These are phyloP conservation scores for Pilatotrama ljubarskyi DNA, from an alignment of 768 basidiomycete genomes.

Conservation along the genomic window DNA sequence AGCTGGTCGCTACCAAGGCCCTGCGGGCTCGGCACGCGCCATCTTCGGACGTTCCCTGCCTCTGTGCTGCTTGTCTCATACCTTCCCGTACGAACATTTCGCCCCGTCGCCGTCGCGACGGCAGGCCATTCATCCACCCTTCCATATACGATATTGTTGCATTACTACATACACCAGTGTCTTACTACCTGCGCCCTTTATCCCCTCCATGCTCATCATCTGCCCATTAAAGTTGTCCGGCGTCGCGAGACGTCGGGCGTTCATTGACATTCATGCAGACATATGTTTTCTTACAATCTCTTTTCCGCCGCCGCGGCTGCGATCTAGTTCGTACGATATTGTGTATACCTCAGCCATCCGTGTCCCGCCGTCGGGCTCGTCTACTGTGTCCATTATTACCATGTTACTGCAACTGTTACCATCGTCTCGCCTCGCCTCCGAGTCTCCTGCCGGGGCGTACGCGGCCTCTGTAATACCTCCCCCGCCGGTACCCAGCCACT, in stretches of 20 bases:
- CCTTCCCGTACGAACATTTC: background rate
- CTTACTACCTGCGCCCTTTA: slow-evolving; percentile 1
- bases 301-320: background rate
- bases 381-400: slow-evolving; percentile 7
- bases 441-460: too few relatives aligned
- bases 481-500: background rate
- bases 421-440: background rate
- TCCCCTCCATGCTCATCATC: background rate
- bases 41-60: background rate
- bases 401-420: slow-evolving; percentile 4
- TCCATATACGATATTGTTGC: slow-evolving; percentile 17
- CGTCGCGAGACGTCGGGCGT: background rate
- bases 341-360: slow-evolving; percentile 5
- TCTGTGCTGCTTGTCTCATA: background rate
- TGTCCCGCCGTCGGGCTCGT: background rate
- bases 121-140: background rate
- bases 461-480: slow-evolving; percentile 3
- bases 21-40: background rate
- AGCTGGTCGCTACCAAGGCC: background rate
- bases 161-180: slow-evolving; percentile 11
- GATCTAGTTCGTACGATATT: slow-evolving; percentile 14
- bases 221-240: slow-evolving; percentile 6
- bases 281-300: background rate
- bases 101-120: background rate
- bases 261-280: background rate